Conservation (phyloP, 2,329 filamentous ascomycete species). For the Colletotrichum sojae region DNA sequence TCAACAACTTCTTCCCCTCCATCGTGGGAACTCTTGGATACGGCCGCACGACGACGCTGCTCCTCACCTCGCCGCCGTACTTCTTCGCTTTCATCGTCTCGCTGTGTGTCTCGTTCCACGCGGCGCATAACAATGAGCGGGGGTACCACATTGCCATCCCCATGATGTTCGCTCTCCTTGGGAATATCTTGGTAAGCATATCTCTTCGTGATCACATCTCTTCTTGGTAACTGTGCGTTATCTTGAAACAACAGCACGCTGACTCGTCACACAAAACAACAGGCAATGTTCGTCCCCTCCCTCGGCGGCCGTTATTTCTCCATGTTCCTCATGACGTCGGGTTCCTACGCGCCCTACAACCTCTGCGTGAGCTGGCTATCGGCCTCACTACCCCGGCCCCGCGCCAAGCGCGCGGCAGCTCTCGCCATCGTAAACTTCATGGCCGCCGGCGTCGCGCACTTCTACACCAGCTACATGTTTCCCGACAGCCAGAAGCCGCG, state of each 20-base stretch:
- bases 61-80: constrained; percentile 71
- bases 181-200: constrained; percentile 4
- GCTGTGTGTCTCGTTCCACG: constrained; percentile 72
- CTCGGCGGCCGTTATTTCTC: constrained; percentile 42
- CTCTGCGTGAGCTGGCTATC: constrained; percentile 52
- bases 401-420: constrained; percentile 53
- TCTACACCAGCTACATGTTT: constrained; percentile 50
- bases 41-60: constrained; percentile 62
- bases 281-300: constrained; percentile 29
- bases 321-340: constrained; percentile 47
- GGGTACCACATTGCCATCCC: constrained; percentile 72
- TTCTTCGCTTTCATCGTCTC: constrained; percentile 68
- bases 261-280: background rate
- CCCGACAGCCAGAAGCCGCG: constrained; percentile 48
- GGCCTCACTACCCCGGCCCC: constrained; percentile 48
- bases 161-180: constrained; percentile 56
- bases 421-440: constrained; percentile 53
- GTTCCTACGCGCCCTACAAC: constrained; percentile 52
- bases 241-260: background rate
- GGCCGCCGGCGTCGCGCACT: constrained; percentile 45
- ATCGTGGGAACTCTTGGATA: constrained; percentile 73
- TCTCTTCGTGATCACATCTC: constrained; percentile 54
- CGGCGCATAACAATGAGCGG: constrained; percentile 73
- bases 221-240: constrained; percentile 6
- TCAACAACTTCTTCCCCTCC: constrained; percentile 56